Conservation (phyloP, 2,329 filamentous ascomycete species). For the Epicoccum nigrum region DNA sequence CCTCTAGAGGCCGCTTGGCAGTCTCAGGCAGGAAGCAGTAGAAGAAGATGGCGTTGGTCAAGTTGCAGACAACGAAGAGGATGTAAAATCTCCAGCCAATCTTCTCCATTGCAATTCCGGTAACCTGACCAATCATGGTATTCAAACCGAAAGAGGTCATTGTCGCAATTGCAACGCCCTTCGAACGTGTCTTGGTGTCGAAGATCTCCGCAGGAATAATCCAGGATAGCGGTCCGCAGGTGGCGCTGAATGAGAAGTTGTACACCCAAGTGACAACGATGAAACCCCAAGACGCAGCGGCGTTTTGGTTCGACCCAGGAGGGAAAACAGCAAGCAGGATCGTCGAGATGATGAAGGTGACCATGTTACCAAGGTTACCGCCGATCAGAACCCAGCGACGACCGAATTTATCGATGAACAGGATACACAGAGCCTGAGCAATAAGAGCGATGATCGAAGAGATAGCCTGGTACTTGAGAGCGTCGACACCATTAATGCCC, state of each 20-base stretch:
- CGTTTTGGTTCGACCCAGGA: conserved; percentile 59
- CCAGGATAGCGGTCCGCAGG: conserved; percentile 71
- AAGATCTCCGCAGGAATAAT: conserved; percentile 75
- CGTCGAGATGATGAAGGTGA: conserved; percentile 74
- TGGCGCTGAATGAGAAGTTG: conserved; percentile 76
- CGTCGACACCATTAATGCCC: conserved; percentile 68
- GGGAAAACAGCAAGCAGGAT: conserved; percentile 66
- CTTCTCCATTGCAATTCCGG: conserved; percentile 63
- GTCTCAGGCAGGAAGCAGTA: conserved; percentile 72
- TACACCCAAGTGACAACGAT: conserved; percentile 80
- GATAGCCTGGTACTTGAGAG: conserved; percentile 77
- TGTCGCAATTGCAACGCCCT: conserved; percentile 76
- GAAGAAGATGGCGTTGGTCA: conserved; percentile 72
- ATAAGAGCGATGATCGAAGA: conserved; percentile 73
- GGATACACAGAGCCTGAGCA: conserved; percentile 71
- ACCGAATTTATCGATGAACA: conserved; percentile 72
- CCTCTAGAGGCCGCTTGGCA: conserved; percentile 66
- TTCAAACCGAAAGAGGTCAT: conserved; percentile 78
- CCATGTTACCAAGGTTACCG: conserved; percentile 73
- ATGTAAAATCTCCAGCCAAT: conserved; percentile 65
- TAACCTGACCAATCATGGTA: conserved; percentile 75
- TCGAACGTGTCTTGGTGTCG: conserved; percentile 75
- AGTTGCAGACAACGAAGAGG: conserved; percentile 70
- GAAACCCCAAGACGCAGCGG: conserved; percentile 71
- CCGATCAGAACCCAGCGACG: conserved; percentile 74